Percentiles rank a stretch among this genome's conserved stretches.
phyloP scores from a whole-genome alignment of 306 rosid genomes.

The Citrullus mucosospermus region DNA sequence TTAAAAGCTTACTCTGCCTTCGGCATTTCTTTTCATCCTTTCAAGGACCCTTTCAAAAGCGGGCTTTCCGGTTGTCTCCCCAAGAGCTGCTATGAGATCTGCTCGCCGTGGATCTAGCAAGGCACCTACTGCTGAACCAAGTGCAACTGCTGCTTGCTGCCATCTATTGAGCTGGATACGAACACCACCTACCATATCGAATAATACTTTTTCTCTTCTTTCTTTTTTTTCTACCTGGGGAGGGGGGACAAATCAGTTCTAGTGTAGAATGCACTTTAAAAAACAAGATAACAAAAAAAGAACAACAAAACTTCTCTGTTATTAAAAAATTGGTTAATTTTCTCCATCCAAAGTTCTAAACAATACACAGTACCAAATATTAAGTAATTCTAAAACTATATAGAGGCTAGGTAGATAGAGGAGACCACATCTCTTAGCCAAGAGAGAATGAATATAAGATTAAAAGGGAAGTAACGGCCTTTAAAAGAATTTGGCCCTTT shows the following conservation, averaged over 20 bases:
- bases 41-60: conserved; percentile 76
- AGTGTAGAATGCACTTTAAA: not conserved
- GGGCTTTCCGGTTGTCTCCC: conserved; percentile 87
- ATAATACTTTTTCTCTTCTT: not conserved
- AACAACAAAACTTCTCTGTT: not conserved
- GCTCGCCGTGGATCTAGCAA: conserved; percentile 88
- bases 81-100: conserved; percentile 86
- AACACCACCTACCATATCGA: conserved; percentile 35
- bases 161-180: conserved; percentile 51
- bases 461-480: not conserved
- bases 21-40: conserved; percentile 60
- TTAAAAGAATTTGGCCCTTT: not conserved
- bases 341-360: not conserved
- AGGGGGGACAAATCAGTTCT: not conserved
- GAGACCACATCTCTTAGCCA: not conserved
- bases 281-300: too few relatives aligned
- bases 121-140: conserved; percentile 95
- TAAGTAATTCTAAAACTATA: not conserved
- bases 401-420: not conserved
- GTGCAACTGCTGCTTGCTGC: conserved; percentile 86
- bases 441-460: not conserved
- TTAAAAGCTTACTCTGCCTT: conserved; percentile 51
- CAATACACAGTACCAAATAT: not conserved
- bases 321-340: not conserved
- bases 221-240: not conserved